Percentiles rank a stretch among this genome's conserved stretches.
phyloP scores from a whole-genome alignment of 2,329 filamentous ascomycete species.

The Keithomyces neogunnii region DNA sequence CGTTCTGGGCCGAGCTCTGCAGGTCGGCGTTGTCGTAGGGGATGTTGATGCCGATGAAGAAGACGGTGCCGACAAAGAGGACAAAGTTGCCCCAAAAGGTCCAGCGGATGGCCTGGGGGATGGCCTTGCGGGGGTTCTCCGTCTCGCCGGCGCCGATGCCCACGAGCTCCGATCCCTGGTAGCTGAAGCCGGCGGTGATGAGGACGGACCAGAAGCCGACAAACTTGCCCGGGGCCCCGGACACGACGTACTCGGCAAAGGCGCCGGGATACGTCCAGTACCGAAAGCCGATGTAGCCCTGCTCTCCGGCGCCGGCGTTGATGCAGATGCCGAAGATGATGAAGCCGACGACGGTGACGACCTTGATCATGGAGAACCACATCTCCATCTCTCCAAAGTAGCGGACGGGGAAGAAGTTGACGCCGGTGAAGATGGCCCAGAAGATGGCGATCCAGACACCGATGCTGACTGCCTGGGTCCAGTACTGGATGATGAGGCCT shows the following conservation, averaged over 20 bases:
- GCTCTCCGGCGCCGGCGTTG: slow-evolving; percentile 59
- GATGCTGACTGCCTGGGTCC: slow-evolving; percentile 53
- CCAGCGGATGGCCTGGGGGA: slow-evolving; percentile 64
- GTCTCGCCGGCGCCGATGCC: slow-evolving; percentile 74
- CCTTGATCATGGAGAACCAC: slow-evolving; percentile 70
- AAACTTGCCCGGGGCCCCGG: slow-evolving; percentile 49
- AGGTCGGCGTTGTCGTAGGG: slow-evolving; percentile 52
- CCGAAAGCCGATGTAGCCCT: slow-evolving; percentile 67
- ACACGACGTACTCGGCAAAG: slow-evolving; percentile 52
- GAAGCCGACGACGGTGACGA: slow-evolving; percentile 66
- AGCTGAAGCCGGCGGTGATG: slow-evolving; percentile 61
- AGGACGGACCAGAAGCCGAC: slow-evolving; percentile 63
- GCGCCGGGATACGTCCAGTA: slow-evolving; percentile 63
- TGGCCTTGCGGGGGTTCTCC: slow-evolving; percentile 60
- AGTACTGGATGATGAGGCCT: slow-evolving; percentile 69
- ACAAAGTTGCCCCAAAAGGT: slow-evolving; percentile 68
- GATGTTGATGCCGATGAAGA: slow-evolving; percentile 65
- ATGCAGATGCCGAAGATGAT: slow-evolving; percentile 70
- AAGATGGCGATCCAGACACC: slow-evolving; percentile 68
- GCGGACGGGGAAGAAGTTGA: slow-evolving; percentile 65
- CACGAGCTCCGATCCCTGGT: slow-evolving; percentile 67
- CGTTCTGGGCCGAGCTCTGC: slow-evolving; percentile 42
- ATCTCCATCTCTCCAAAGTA: slow-evolving; percentile 74
- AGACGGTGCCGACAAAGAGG: slow-evolving; percentile 56
- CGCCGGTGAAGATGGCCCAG: slow-evolving; percentile 58